A percentile compares a stretch with the other conserved stretches of the same genome.
phyloP scores from a whole-genome alignment of 1,284 basidiomycete genomes.

The Irpex rosettiformis region DNA sequence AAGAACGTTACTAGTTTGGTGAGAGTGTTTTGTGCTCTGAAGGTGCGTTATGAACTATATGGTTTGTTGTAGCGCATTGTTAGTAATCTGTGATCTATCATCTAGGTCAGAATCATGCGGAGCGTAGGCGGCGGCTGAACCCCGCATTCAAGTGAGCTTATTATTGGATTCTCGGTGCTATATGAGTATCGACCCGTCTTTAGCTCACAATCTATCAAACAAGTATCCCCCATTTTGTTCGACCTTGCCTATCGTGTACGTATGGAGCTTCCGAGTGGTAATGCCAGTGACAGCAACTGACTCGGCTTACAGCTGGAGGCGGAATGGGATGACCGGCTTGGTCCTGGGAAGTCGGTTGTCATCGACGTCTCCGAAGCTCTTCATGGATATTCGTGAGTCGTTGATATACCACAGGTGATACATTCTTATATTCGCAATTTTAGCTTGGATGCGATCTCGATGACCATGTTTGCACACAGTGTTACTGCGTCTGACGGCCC shows the following conservation, averaged over 20 bases:
- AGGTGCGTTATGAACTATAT: not conserved
- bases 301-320: not conserved
- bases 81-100: not conserved
- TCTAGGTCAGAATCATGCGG: not conserved
- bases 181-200: not conserved
- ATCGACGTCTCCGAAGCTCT: conserved; percentile 7
- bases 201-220: not conserved
- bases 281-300: not conserved
- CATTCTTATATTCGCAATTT: not conserved
- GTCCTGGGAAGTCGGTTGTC: not conserved
- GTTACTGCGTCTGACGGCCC: not conserved
- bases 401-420: not conserved
- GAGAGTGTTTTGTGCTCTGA: conserved; percentile 11
- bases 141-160: not conserved
- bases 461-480: conserved; percentile 2
- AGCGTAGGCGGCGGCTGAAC: not conserved
- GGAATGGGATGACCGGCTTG: not conserved
- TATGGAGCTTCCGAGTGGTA: not conserved
- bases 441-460: conserved; percentile 1
- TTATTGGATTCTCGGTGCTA: not conserved
- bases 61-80: not conserved
- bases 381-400: conserved; percentile 12
- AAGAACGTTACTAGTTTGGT: conserved; percentile 10
- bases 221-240: not conserved
- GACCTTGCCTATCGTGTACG: not conserved